Percentiles rank a stretch among this genome's conserved stretches.
Evolutionary conservation across 176 grass and related monocot species (phyloP).

Genomic region (Hyparrhenia diplandra): DNA sequence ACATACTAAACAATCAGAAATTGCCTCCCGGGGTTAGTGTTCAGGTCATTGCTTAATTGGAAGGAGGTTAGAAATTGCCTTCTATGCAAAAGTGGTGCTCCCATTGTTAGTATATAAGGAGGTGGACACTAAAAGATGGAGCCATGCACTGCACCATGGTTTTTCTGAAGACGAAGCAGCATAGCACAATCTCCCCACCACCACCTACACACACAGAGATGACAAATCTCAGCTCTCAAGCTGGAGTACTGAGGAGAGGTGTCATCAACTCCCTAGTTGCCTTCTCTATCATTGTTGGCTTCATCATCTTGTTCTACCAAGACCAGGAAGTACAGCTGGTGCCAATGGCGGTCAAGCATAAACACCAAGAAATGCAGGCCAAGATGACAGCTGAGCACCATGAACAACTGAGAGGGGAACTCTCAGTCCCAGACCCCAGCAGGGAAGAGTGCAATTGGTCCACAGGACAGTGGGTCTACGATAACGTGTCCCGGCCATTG

Average conservation of each 20-base stretch:
- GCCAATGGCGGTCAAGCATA: conserved; percentile 16
- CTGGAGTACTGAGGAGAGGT: conserved; percentile 35
- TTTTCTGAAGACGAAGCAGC: conserved; percentile 1
- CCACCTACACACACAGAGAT: conserved; percentile 4
- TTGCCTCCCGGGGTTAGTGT: conserved; percentile 19
- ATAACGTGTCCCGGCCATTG: conserved; percentile 49
- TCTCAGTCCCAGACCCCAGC: not conserved
- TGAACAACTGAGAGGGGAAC: not conserved
- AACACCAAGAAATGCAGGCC: conserved; percentile 19
- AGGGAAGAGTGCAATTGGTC: conserved; percentile 46
- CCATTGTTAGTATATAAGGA: not conserved
- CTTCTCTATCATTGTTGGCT: conserved; percentile 54
- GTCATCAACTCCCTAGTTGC: conserved; percentile 39
- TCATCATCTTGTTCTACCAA: conserved; percentile 42
- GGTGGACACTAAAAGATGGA: conserved; percentile 14
- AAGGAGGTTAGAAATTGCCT: not conserved
- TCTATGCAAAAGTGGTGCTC: not conserved
- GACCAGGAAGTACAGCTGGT: conserved; percentile 30
- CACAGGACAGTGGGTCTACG: conserved; percentile 60
- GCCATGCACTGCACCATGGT: not conserved
- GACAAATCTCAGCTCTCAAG: conserved; percentile 4
- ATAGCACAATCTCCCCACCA: not conserved
- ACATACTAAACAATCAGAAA: not conserved
- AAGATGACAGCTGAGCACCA: conserved; percentile 16
- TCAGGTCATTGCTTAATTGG: conserved; percentile 16